Base-by-base conservation (phyloP, 108 stramenopile genomes). In the Fragilariopsis cylindrus region DNA sequence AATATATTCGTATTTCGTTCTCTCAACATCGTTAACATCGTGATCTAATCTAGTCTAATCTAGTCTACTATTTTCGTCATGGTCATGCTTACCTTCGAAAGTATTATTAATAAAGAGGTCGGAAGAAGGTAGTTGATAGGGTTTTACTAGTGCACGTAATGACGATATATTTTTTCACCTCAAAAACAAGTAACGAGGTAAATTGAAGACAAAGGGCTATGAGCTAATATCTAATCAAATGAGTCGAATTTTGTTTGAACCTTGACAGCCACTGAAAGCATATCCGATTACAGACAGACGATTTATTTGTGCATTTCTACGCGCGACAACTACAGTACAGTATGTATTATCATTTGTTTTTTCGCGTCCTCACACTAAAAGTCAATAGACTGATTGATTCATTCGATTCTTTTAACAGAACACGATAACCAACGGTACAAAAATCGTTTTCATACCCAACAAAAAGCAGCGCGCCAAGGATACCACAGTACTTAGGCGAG, bases 171-270 rank as follows among this genome's bases (percentile, higher is more conserved):
- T 30, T 30, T 30, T 30, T 30, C 30, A 30, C 30, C 30, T 30
- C 18, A 48, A 68, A 48, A 48, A 16, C 48, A 68, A 68, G 67
- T 68, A 68, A 68, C 39, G 67, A 47, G 67, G 67, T 68, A 68
- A 68, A 68, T 53, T 12, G 30, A 63, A 44, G 62, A 45, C 43
- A 63, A 63, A 16, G 39, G 62, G 62, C 46, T 63, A 63, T 63
- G 62, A 45, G 21, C 40, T 44, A 63, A 63, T 5, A 45, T 45
- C n/a, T 63, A 63, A 40, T 63, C 62, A n/a, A 4, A 16, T 3
- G 21, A 45, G 62, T 63, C 62, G 42, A 45, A 45, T n/a, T 63
- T 63, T 44, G 4, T 5, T 45, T 8, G 9, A 4, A 43, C 3
- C 62, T 2, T n/a, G 62, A 30, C 43, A 63, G 62, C 62, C 62